Evolutionary conservation across 2,329 filamentous ascomycete species (phyloP), one percentile per base, ranked within the genome.

Genomic region (Neurospora crassa): DNA sequence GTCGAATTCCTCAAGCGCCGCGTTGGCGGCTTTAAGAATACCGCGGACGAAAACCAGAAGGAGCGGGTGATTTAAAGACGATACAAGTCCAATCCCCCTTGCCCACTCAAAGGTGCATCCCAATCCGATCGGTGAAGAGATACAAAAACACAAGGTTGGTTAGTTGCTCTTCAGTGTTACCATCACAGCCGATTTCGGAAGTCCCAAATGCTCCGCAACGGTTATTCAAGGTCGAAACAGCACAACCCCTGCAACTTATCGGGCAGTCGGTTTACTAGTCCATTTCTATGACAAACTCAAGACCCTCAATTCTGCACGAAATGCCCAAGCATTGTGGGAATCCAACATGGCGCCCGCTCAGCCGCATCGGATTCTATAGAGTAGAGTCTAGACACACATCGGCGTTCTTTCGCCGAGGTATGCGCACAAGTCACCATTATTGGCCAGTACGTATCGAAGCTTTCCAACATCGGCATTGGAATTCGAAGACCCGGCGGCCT

Each of bases 1-100:
- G 83, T 96, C 73, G 89, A 93, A 72, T 92, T 89, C 76, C 76
- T 90, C 70, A 82, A 72, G 41, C 69, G 68, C n/a, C 68, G 45
- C 34, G 45, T 77, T 43, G 68, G 53, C 2, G 24, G 29, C 29
- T n/a, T 11, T 16, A 63, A 63, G 29, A 63, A 63, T 63, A 8
- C 53, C 0, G 24, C 4, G 14, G 74, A 69, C 40, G 67, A 40
- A 18, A 45, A 67, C 18, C 72, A 43, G 41, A 40, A 43, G 41
- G 68, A 70, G 45, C 67, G 69, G 68, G 41, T 42, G 40, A 68
- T 63, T 63, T 63, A 63, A 63, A 37, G 24, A 63, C 29, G 53
- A 34, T n/a, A 1, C 18, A 34, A 37, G 29, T 11, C 24, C 47
- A 59, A 10, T 63, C 29, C 29, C 7, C 7, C 37, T 24, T 29